A percentile compares a stretch with the other conserved stretches of the same genome.
Evolutionary conservation across 306 rosid genomes (phyloP).

Genomic region (Oemleria cerasiformis): DNA sequence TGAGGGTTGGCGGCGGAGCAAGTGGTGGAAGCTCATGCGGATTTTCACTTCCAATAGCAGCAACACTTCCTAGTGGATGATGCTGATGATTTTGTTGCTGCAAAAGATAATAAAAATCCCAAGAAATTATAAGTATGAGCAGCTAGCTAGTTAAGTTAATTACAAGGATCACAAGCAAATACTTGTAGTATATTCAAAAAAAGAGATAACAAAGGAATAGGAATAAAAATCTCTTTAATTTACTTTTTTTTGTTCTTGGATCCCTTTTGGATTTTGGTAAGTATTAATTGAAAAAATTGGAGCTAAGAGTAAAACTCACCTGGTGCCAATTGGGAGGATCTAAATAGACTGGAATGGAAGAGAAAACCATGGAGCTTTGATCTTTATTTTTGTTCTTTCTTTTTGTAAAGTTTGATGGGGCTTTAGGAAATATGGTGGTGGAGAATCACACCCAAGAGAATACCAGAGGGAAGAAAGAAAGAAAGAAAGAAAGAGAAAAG

Average conservation of each 20-base stretch:
- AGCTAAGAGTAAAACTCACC: conserved; percentile 58
- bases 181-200: conserved; percentile 67
- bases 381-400: conserved; percentile 6
- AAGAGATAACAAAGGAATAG: conserved; percentile 56
- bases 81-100: conserved; percentile 54
- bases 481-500: conserved; percentile 41
- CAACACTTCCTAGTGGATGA: conserved; percentile 28
- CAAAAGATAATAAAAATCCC: conserved; percentile 20
- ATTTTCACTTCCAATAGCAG: conserved; percentile 33
- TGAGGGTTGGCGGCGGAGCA: conserved; percentile 27
- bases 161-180: conserved; percentile 27
- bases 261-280: conserved; percentile 21
- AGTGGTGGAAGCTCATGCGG: conserved; percentile 50
- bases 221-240: conserved; percentile 66
- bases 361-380: conserved; percentile 79
- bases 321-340: conserved; percentile 98
- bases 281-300: conserved; percentile 34
- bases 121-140: background rate
- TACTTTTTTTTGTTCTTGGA: conserved; percentile 19
- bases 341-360: conserved; percentile 94
- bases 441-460: conserved; percentile 94
- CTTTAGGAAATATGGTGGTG: conserved; percentile 92
- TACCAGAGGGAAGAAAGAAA: conserved; percentile 79
- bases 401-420: conserved; percentile 88
- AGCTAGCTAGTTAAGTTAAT: too few relatives aligned